Percentiles rank a stretch among this genome's conserved stretches.
Conservation (phyloP, 1,284 basidiomycete genomes). For the Fomes fomentarius region DNA sequence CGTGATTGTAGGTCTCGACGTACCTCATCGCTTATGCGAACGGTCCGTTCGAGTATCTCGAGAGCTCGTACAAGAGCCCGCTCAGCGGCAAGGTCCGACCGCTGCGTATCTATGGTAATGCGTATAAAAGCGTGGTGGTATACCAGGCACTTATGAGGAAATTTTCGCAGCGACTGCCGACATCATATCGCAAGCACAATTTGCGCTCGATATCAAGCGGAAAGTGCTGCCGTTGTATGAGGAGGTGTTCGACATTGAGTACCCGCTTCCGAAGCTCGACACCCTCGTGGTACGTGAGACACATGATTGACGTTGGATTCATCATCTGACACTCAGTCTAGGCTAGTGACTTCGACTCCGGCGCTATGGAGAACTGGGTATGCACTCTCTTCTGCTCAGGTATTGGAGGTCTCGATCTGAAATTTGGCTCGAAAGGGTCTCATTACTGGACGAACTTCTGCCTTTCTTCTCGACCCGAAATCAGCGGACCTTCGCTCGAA, state of each 20-base stretch:
- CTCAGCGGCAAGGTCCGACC: slow-evolving; percentile 84
- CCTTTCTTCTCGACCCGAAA: slow-evolving; percentile 83
- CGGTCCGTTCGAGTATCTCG: slow-evolving; percentile 78
- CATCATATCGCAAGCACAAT: slow-evolving; percentile 80
- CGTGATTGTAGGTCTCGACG: slow-evolving; percentile 67
- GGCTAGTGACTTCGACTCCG: slow-evolving; percentile 88
- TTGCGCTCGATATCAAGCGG: slow-evolving; percentile 89
- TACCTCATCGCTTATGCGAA: slow-evolving; percentile 94
- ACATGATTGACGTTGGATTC: not conserved
- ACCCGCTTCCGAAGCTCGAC: slow-evolving; percentile 92
- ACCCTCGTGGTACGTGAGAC: slow-evolving; percentile 69
- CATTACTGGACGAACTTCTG: slow-evolving; percentile 88
- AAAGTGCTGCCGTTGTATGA: slow-evolving; percentile 93
- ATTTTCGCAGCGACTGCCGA: slow-evolving; percentile 73
- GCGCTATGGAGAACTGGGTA: slow-evolving; percentile 95
- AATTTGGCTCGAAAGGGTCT: slow-evolving; percentile 56
- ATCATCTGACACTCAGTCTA: slow-evolving; percentile 26
- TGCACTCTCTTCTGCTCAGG: not conserved
- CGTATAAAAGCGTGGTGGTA: no score
- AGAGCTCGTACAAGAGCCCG: slow-evolving; percentile 81
- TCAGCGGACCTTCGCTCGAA: slow-evolving; percentile 78
- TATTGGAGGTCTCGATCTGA: not conserved
- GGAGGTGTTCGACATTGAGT: slow-evolving; percentile 88
- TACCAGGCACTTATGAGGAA: no score
- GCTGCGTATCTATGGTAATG: slow-evolving; percentile 82